Evolutionary conservation across 306 rosid species (phyloP).

Genomic region (Sesbania bispinosa): DNA sequence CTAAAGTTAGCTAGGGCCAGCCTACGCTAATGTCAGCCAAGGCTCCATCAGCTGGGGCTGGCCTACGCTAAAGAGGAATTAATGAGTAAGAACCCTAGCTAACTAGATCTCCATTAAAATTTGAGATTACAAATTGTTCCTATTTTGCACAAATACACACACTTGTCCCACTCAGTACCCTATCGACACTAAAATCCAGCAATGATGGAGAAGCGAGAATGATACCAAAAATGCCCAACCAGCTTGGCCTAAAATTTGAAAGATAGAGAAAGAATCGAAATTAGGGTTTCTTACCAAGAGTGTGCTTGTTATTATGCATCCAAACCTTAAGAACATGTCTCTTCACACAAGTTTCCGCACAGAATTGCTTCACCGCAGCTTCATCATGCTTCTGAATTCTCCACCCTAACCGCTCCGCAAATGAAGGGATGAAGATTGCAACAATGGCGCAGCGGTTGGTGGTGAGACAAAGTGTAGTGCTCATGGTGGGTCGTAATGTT

Average conservation of each 20-base stretch:
- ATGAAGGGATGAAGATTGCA: too few species aligned
- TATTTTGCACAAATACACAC: not conserved
- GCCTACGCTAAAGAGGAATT: too few species aligned
- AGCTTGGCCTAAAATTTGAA: slow-evolving; percentile 8
- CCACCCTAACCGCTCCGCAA: slow-evolving; percentile 79
- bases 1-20: too few species aligned
- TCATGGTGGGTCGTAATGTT: too few species aligned
- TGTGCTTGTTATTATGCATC: slow-evolving; percentile 95
- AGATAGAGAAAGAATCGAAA: not conserved
- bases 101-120: slow-evolving; percentile 25
- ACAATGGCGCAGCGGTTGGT: too few species aligned
- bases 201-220: not conserved
- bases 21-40: too few species aligned
- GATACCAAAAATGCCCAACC: slow-evolving; percentile 19
- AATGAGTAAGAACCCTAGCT: slow-evolving; percentile 40
- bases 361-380: slow-evolving; percentile 63
- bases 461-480: too few species aligned
- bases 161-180: not conserved
- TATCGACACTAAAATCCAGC: slow-evolving; percentile 10
- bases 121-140: slow-evolving; percentile 15
- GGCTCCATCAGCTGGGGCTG: too few species aligned
- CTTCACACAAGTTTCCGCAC: slow-evolving; percentile 45
- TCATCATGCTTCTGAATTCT: slow-evolving; percentile 82
- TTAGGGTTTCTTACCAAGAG: slow-evolving; percentile 85
- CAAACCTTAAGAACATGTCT: slow-evolving; percentile 85